phyloP scores from a whole-genome alignment of 1,284 basidiomycete species.

The Boletus mariae region DNA sequence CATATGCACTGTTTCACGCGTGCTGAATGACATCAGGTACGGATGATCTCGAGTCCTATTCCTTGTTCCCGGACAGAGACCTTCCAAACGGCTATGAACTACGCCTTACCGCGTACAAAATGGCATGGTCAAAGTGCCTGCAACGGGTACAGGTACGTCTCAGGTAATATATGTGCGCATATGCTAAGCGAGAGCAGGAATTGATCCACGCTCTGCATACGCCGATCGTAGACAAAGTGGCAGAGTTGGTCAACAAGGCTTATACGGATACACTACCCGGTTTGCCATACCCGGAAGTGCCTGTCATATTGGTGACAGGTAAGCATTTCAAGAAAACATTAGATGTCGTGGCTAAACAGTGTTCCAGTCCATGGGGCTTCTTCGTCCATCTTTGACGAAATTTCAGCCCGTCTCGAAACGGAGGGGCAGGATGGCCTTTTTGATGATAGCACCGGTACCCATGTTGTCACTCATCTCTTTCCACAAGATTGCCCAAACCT shows the following conservation, averaged over 20 bases:
- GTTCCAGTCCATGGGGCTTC: slow-evolving; percentile 30
- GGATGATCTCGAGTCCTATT: slow-evolving; percentile 14
- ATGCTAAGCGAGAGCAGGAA: slow-evolving; percentile 31
- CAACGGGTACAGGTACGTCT: slow-evolving; percentile 43
- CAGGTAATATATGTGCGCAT: neutral
- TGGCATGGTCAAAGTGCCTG: slow-evolving; percentile 49
- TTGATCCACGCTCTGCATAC: slow-evolving; percentile 44
- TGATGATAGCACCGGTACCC: slow-evolving; percentile 17
- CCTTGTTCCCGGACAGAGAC: slow-evolving; percentile 35
- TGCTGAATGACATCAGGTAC: slow-evolving; percentile 11
- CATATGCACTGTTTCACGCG: neutral
- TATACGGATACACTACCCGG: slow-evolving; percentile 42
- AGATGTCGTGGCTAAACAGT: slow-evolving; percentile 8
- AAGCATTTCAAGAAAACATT: slow-evolving; percentile 13
- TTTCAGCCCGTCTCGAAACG: slow-evolving; percentile 37
- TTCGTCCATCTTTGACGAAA: slow-evolving; percentile 43
- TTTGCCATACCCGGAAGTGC: slow-evolving; percentile 50
- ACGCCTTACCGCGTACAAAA: slow-evolving; percentile 45
- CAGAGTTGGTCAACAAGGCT: slow-evolving; percentile 38
- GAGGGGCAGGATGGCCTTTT: slow-evolving; percentile 30
- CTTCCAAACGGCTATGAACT: slow-evolving; percentile 39
- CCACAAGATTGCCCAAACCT: slow-evolving; percentile 57
- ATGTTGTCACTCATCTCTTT: slow-evolving; percentile 48
- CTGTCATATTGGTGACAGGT: slow-evolving; percentile 56
- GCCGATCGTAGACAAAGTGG: slow-evolving; percentile 40